Evolutionary conservation across 1,284 basidiomycete species (phyloP).

Genomic region (Veloboletus limbatus): DNA sequence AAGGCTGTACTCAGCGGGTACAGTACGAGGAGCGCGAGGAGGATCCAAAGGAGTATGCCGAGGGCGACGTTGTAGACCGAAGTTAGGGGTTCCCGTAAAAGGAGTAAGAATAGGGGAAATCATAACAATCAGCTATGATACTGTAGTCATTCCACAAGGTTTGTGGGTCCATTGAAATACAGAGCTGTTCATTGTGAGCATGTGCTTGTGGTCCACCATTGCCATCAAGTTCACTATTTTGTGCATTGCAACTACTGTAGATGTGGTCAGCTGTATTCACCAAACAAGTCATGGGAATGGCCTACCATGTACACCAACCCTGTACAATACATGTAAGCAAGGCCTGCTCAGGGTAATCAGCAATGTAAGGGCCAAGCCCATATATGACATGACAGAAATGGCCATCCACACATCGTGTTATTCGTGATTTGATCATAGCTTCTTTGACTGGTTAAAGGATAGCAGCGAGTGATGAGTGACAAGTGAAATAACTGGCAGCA

Average conservation of each 20-base stretch:
- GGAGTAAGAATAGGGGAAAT: no score
- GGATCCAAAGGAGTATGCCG: no score
- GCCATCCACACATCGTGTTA: neutral
- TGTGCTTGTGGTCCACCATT: neutral
- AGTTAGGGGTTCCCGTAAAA: no score
- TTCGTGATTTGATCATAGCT: neutral
- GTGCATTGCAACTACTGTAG: neutral
- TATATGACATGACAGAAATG: neutral
- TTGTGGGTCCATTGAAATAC: neutral
- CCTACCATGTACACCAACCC: neutral
- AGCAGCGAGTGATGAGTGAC: neutral
- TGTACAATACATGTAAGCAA: constrained; percentile 1
- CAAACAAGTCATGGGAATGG: neutral
- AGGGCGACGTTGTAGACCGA: no score
- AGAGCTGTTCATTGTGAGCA: neutral
- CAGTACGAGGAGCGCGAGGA: no score
- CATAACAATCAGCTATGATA: neutral
- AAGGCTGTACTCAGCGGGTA: no score
- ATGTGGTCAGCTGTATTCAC: no score
- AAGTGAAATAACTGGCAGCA: neutral
- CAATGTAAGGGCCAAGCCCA: neutral
- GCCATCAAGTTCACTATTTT: neutral
- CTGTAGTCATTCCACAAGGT: neutral
- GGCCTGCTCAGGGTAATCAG: neutral
- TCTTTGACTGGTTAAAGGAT: neutral